These are phyloP conservation scores for Phyllostachys edulis DNA, from an alignment of 176 grass and related monocot species.

Conservation along the genomic window DNA sequence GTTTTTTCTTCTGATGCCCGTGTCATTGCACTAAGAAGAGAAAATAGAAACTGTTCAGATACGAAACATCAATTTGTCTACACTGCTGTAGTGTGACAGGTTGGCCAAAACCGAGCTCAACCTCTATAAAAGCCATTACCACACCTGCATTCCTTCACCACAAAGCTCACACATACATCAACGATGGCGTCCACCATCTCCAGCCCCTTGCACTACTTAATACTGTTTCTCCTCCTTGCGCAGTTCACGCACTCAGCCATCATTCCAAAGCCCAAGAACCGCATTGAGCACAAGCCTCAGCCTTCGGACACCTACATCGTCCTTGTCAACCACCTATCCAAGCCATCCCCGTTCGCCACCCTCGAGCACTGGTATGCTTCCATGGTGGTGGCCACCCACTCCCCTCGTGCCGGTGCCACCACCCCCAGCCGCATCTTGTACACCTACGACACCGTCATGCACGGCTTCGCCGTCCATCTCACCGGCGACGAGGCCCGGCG, in stretches of 20 bases:
- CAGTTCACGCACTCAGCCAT: neutral
- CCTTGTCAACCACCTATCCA: slow-evolving; percentile 35
- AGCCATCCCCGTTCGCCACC: slow-evolving; percentile 28
- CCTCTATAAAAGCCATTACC: slow-evolving; percentile 4
- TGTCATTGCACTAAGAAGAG: too few relatives aligned
- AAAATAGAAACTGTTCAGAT: too few relatives aligned
- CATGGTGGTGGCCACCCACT: too few relatives aligned
- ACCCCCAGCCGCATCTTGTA: too few relatives aligned
- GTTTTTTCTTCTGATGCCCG: too few relatives aligned
- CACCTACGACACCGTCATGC: slow-evolving; percentile 26
- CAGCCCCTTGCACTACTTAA: neutral
- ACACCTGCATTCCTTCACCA: neutral
- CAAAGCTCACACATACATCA: neutral
- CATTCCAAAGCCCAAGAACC: neutral
- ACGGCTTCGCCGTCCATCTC: slow-evolving; percentile 42
- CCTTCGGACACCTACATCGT: slow-evolving; percentile 42
- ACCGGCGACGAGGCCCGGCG: slow-evolving; percentile 23
- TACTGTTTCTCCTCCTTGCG: neutral
- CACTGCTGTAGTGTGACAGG: neutral
- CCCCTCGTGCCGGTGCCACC: too few relatives aligned
- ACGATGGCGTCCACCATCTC: slow-evolving; percentile 27
- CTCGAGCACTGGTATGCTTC: neutral
- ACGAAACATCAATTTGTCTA: neutral
- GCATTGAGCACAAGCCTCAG: neutral
- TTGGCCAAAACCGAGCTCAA: neutral